Conservation (phyloP, 2,329 filamentous ascomycete species). For the Talaromyces verruculosus region DNA sequence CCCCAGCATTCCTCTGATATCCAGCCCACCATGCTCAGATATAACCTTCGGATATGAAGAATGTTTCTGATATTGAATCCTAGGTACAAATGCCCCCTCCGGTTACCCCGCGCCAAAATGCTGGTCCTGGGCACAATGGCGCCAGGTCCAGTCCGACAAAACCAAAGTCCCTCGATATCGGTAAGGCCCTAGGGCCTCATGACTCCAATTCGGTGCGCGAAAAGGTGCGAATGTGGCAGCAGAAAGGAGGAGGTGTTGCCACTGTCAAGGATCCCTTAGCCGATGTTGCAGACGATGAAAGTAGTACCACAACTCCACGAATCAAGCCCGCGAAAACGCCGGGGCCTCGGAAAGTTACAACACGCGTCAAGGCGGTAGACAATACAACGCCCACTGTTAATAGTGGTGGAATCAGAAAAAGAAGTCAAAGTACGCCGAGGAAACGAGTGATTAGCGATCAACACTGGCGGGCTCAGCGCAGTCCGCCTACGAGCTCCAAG, state of each 20-base stretch:
- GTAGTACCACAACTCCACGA: constrained; percentile 30
- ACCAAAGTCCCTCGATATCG: constrained; percentile 52
- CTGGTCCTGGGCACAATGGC: constrained; percentile 49
- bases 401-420: constrained; percentile 32
- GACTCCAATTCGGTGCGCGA: constrained; percentile 68
- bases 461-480: constrained; percentile 67
- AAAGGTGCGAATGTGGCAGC: constrained; percentile 83
- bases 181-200: constrained; percentile 56
- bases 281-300: constrained; percentile 55
- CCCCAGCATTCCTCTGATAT: constrained; percentile 10
- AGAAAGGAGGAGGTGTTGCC: constrained; percentile 68
- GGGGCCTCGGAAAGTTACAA: constrained; percentile 13
- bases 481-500: constrained; percentile 40
- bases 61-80: constrained; percentile 6
- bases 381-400: not conserved
- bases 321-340: constrained; percentile 27
- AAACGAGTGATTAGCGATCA: constrained; percentile 92
- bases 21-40: not conserved
- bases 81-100: constrained; percentile 43
- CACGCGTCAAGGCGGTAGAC: constrained; percentile 29
- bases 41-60: not conserved
- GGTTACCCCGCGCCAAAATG: constrained; percentile 37
- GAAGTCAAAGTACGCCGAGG: constrained; percentile 66
- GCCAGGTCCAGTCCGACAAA: constrained; percentile 58
- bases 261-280: constrained; percentile 56